Base-by-base conservation (phyloP, 2,329 filamentous ascomycete species). In the Fusarium sambucinum region DNA sequence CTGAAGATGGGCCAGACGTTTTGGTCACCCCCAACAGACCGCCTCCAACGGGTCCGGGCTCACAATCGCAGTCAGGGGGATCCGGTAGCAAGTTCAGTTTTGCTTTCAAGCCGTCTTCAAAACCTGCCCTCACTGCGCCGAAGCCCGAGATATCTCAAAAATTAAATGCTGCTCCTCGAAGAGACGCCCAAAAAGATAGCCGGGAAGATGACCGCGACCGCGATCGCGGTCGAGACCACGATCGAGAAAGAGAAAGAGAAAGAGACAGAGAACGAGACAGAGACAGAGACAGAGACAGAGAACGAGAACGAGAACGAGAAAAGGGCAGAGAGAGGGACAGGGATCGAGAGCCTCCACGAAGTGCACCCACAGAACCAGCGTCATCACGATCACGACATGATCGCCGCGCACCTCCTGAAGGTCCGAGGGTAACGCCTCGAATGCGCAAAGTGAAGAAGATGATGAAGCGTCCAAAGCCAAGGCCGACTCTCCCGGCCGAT, bases 41-140 rank as follows among this genome's bases (percentile, higher is more conserved):
- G 38, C 80, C 85, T 3, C 83, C 86, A 21, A 82, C 84, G 3
- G 84, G 86, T 7, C 83, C 86, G n/a, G 83, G 78, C 17, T 78
- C 80, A 3, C 47, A 51, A 16, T 51, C 47, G 19, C 47, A 51
- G 33, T 51, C 47, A 12, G 47, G 33, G 9, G 47, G 47, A 29
- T 80, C 82, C 55, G 88, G 89, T 37, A 88, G 89, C 44, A 96
- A 95, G 79, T 96, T 97, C 75, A 96, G 93, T 77, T 98, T 98
- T 77, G 93, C 94, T 2, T 93, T 98, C 79, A 97, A 97, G 77
- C 87, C 90, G 12, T 87, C 91, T 41, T 85, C 84, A 13, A 90
- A 90, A 70, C 81, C 84, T 10, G 79, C 84, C 3, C 80, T 86
- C 16, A 80, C 88, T 11, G 82, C 83, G 14, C 87, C 88, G 5